These are phyloP conservation scores for Musa schizocarpa DNA, from an alignment of 176 grass and related monocot species.

Conservation along the genomic window DNA sequence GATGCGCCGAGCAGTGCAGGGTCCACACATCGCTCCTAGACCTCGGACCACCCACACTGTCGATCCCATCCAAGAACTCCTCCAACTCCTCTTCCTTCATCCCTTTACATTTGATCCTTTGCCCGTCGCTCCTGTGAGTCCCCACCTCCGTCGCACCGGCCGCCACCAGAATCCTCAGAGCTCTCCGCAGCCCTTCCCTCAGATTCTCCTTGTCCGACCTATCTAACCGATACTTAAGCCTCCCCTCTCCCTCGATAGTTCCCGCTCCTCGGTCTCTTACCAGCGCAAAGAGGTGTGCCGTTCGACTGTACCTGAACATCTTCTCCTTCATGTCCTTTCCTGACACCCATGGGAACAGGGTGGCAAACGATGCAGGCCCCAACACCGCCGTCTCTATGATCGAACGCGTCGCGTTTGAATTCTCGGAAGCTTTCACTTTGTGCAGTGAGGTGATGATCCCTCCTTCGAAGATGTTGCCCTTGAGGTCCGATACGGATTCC, in stretches of 20 bases:
- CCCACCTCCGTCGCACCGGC: conserved; percentile 72
- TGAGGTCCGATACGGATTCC: conserved; percentile 35
- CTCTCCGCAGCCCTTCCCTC: conserved; percentile 45
- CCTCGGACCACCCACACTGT: conserved; percentile 31
- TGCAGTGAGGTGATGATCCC: conserved; percentile 87
- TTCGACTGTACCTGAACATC: conserved; percentile 56
- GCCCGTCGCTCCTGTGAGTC: conserved; percentile 83
- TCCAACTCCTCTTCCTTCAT: conserved; percentile 38
- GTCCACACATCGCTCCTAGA: conserved; percentile 34
- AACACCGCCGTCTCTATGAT: conserved; percentile 63
- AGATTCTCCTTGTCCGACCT: conserved; percentile 45
- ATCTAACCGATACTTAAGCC: conserved; percentile 39
- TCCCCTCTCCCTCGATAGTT: conserved; percentile 47
- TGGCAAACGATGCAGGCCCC: conserved; percentile 29
- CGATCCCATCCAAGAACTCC: conserved; percentile 62
- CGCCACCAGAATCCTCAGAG: conserved; percentile 47
- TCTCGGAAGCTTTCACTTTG: conserved; percentile 41
- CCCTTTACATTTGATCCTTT: conserved; percentile 46
- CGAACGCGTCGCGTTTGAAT: conserved; percentile 17
- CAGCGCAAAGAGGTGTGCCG: conserved; percentile 56
- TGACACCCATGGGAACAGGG: conserved; percentile 64
- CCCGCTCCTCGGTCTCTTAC: conserved; percentile 59
- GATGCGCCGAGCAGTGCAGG: conserved; percentile 62
- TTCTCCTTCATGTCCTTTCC: conserved; percentile 69
- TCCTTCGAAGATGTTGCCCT: conserved; percentile 62